Conservation (phyloP, 352 stramenopile genomes). For the Globisporangium ultimum region DNA sequence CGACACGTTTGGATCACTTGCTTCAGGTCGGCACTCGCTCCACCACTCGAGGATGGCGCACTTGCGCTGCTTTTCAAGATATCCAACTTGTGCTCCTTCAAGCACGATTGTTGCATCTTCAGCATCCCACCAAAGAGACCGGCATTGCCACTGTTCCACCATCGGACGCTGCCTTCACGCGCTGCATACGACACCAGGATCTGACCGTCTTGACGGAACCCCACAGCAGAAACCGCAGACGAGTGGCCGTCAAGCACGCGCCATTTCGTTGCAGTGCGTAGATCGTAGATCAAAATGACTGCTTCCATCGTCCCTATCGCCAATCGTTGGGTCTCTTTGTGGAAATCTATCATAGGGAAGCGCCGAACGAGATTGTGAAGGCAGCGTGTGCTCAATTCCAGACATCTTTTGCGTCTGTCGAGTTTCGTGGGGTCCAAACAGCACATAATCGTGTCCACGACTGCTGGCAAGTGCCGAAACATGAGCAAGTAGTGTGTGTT, state of each 20-base stretch:
- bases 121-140: slow-evolving; percentile 81
- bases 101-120: slow-evolving; percentile 86
- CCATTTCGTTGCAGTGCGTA: slow-evolving; percentile 87
- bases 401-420: slow-evolving; percentile 70
- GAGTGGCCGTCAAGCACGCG: slow-evolving; percentile 80
- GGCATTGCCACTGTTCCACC: slow-evolving; percentile 82
- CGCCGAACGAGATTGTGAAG: slow-evolving; percentile 78
- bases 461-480: slow-evolving; percentile 75
- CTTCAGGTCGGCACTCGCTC: slow-evolving; percentile 62
- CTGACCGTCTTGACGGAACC: slow-evolving; percentile 69
- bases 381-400: slow-evolving; percentile 74
- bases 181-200: slow-evolving; percentile 83
- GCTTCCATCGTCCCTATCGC: slow-evolving; percentile 85
- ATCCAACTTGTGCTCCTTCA: slow-evolving; percentile 79
- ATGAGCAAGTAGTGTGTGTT: slow-evolving; percentile 83
- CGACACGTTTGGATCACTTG: slow-evolving; percentile 84
- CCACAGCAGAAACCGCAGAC: slow-evolving; percentile 64
- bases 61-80: slow-evolving; percentile 37
- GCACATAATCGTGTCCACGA: slow-evolving; percentile 85
- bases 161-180: slow-evolving; percentile 71
- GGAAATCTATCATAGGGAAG: slow-evolving; percentile 88
- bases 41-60: slow-evolving; percentile 48
- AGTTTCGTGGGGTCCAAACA: slow-evolving; percentile 84
- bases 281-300: slow-evolving; percentile 87
- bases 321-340: slow-evolving; percentile 83